Base-by-base conservation (phyloP, 2,329 filamentous ascomycete genomes). In the Monilinia laxa region DNA sequence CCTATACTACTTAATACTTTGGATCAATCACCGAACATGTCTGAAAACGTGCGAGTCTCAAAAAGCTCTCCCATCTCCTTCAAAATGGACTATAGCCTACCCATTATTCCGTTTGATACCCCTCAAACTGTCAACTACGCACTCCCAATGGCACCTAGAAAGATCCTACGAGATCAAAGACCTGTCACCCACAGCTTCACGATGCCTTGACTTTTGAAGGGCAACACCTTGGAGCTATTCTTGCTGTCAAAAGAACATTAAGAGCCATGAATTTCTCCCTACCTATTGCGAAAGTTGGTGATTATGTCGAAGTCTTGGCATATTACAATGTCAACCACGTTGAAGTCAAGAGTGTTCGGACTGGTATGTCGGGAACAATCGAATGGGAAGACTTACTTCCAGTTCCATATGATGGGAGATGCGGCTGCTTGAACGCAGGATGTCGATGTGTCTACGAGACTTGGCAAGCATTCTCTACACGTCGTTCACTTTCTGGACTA, bases 381-480 rank as follows among this genome's bases (percentile, higher is more conserved):
- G 9, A 54, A 14, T 66, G 64, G 64, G 57, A 62, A 6, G 42
- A 45, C 23, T 11, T 66, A 3, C 52, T 66, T 47, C 49, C 57
- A 0, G 35, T 66, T 14, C 64, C 64, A 16, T 55, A 63, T 28
- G 51, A 66, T 14, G 64, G 57, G 12, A 60, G 23, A n/a, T 65
- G 64, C 35, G 23, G n/a, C 3, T 65, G 64, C 42, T 18, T 23
- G 6, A 10, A 4, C 28, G 55, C 25, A 4, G 35, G 7, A 40
- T 65, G 64, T 42, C 64, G 57, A 56, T 66, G 57, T 40, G 12
- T 66, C 25, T 66, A 66, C 20, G 64, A 66, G 20, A 62, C 51
- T 10, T 49, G 45, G 25, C 49, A 66, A 38, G 52, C 16, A 11
- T 66, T 45, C 45, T 49, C 28, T n/a, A 23, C 28, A 16, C 64